These are phyloP conservation scores for Citrus cavaleriei DNA, from an alignment of 345 rosid species.

Conservation along the genomic window DNA sequence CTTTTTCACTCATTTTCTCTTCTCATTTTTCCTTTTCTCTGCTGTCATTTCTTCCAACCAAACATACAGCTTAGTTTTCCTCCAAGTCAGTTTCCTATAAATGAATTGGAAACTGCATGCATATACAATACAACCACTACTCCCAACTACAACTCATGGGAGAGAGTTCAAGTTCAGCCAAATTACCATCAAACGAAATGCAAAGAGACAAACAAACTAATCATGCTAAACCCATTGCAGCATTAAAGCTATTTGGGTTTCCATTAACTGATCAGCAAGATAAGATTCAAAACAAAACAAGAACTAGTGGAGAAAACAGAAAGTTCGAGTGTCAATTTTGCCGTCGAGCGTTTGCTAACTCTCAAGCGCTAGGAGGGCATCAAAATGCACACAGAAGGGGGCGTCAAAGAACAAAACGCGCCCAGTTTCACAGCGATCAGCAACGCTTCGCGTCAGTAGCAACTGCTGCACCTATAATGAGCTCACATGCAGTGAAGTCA, in stretches of 20 bases:
- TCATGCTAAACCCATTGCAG: conserved; percentile 16
- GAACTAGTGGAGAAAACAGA: conserved; percentile 19
- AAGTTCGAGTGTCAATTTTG: conserved; percentile 60
- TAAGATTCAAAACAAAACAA: conserved; percentile 11
- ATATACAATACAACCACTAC: neutral
- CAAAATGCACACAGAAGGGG: conserved; percentile 66
- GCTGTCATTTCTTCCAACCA: too few species aligned
- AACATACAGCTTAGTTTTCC: too few species aligned
- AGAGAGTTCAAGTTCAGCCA: conserved; percentile 18
- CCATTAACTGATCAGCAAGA: conserved; percentile 18
- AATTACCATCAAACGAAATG: neutral
- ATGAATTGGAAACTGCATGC: neutral
- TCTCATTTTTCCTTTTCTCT: too few species aligned
- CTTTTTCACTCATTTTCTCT: too few species aligned
- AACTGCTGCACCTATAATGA: conserved; percentile 22
- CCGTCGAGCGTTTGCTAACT: conserved; percentile 46
- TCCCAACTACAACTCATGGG: conserved; percentile 6
- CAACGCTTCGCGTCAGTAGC: conserved; percentile 23
- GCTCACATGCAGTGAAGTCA: conserved; percentile 29
- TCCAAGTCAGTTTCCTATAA: neutral
- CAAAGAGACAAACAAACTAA: conserved; percentile 7
- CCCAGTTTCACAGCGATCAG: conserved; percentile 23
- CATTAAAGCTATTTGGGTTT: conserved; percentile 43
- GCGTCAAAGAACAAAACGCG: conserved; percentile 46
- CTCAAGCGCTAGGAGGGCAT: conserved; percentile 65